These are phyloP conservation scores for Nevesoporus exiguus DNA, from an alignment of 768 basidiomycete genomes.

Conservation along the genomic window DNA sequence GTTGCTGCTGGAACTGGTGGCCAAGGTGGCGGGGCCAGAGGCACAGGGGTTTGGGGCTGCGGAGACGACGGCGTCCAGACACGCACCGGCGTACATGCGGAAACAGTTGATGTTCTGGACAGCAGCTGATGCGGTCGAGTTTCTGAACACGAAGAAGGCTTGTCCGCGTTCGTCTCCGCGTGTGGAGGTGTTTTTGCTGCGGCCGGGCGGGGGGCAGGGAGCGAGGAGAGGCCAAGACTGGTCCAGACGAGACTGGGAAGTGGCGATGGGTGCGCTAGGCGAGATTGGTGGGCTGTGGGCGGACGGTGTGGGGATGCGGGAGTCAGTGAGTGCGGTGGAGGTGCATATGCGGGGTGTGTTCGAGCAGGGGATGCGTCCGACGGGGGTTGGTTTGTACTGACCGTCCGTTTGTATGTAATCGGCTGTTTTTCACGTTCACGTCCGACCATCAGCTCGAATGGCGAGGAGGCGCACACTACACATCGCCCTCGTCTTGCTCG, in stretches of 20 bases:
- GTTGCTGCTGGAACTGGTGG: slow-evolving; percentile 56
- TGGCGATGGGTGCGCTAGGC: slow-evolving; percentile 44
- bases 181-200: slow-evolving; percentile 50
- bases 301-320: slow-evolving; percentile 50
- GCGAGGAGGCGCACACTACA: slow-evolving; percentile 45
- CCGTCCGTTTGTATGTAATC: neutral
- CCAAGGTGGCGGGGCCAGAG: slow-evolving; percentile 49
- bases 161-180: slow-evolving; percentile 39
- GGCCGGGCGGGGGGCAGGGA: slow-evolving; percentile 41
- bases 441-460: slow-evolving; percentile 27
- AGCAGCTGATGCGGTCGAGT: slow-evolving; percentile 54
- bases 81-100: slow-evolving; percentile 52
- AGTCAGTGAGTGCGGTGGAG: slow-evolving; percentile 47
- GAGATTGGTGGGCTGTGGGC: slow-evolving; percentile 50
- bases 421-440: neutral
- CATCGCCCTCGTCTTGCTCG: slow-evolving; percentile 53
- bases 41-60: slow-evolving; percentile 37
- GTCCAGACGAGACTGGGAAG: slow-evolving; percentile 65
- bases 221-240: slow-evolving; percentile 73
- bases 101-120: slow-evolving; percentile 50
- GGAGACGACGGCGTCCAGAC: slow-evolving; percentile 38
- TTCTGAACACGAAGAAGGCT: slow-evolving; percentile 43
- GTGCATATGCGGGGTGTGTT: slow-evolving; percentile 51
- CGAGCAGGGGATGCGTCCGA: slow-evolving; percentile 41
- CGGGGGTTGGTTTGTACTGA: slow-evolving; percentile 27